Percentiles rank a stretch among this genome's conserved stretches.
phyloP scores from a whole-genome alignment of 108 stramenopile genomes.

The Fistulifera pelliculosa region DNA sequence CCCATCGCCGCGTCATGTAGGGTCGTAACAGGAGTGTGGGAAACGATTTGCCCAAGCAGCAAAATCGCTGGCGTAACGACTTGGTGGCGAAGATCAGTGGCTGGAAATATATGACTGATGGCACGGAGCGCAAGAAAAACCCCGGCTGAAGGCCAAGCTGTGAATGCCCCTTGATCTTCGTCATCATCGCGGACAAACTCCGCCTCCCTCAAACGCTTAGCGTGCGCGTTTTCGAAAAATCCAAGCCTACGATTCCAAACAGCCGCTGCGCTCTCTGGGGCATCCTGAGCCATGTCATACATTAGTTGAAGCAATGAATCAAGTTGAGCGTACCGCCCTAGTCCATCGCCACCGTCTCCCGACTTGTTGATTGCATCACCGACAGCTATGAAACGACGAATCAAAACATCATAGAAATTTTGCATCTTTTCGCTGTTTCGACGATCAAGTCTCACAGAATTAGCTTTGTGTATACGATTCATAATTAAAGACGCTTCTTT shows the following conservation, averaged over 20 bases:
- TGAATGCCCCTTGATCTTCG: constrained; percentile 43
- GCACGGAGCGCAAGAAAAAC: constrained; percentile 73
- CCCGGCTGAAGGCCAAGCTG: constrained; percentile 84
- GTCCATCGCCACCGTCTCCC: constrained; percentile 67
- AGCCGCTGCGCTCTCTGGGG: constrained; percentile 73
- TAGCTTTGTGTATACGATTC: constrained; percentile 67
- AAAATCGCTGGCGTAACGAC: constrained; percentile 82
- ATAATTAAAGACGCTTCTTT: constrained; percentile 75
- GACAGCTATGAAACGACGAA: constrained; percentile 84
- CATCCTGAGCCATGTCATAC: constrained; percentile 78
- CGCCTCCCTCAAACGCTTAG: constrained; percentile 75
- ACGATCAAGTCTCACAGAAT: constrained; percentile 78
- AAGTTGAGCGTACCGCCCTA: constrained; percentile 66
- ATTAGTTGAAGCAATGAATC: constrained; percentile 57
- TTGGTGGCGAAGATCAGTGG: constrained; percentile 84
- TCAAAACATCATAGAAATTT: constrained; percentile 89
- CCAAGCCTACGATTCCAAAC: constrained; percentile 77
- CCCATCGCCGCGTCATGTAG: constrained; percentile 70
- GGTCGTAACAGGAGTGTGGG: constrained; percentile 70
- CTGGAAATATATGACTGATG: constrained; percentile 80
- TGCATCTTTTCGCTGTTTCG: constrained; percentile 88
- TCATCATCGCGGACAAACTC: constrained; percentile 39
- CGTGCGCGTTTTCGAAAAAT: constrained; percentile 76
- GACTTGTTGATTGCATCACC: constrained; percentile 67
- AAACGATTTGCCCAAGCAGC: constrained; percentile 73